Evolutionary conservation across 2,329 filamentous ascomycete species (phyloP), one percentile per base, ranked within the genome.

Genomic region (Aquanectria penicillioides): DNA sequence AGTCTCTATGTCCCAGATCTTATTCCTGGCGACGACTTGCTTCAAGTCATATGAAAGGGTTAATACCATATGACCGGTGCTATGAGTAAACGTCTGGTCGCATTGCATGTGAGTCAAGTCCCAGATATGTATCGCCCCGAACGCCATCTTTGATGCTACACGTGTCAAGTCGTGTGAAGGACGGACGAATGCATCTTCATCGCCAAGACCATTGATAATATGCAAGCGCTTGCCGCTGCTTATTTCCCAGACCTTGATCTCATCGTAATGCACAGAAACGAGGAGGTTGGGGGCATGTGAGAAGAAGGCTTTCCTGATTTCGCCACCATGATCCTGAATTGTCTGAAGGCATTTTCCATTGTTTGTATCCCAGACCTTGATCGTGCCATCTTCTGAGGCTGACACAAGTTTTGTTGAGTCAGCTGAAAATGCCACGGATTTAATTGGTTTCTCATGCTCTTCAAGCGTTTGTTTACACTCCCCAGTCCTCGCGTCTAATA

Each of bases 381-480:
- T 25, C 4, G 49, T 59, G 6, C 18, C n/a, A 37, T 57, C 26
- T 5, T 20, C 15, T 5, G 52, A 55, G 23, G 18, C 48, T 47
- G 44, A 36, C 4, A 28, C 31, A 6, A 48, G 31, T 5, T 25
- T 18, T 17, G 43, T 18, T 20, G 29, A 33, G 29, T 33, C 29
- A 33, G 5, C 29, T 4, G 38, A 43, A 15, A 43, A 43, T 11
- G 46, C 65, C 13, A 69, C 57, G 17, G 62, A 67, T 3, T 13
- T 40, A 7, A 59, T 25, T 7, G 13, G 23, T 20, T 12, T 13
- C 10, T 17, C 25, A 47, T 64, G 61, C 48, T 48, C 55, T 17
- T 54, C 41, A 15, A 59, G 48, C n/a, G 43, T 59, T 18, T 51
- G 62, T 12, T 33, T 33, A 12, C 29, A 12, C 29, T 5, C 29